Base-by-base conservation (phyloP, 331 rosid species). In the Rhamnella rubrinervis region DNA sequence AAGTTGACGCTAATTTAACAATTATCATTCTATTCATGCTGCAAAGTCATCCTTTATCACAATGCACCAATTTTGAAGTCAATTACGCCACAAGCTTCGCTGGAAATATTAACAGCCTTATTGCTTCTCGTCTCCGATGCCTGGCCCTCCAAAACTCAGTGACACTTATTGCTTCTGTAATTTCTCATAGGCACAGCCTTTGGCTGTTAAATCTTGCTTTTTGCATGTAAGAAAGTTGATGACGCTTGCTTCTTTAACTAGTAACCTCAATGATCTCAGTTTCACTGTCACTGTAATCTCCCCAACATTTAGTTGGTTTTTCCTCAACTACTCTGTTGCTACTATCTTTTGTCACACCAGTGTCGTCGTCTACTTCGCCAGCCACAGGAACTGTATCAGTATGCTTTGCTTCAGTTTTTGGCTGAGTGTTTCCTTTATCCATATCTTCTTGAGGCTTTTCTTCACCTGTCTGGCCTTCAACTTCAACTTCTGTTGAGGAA, bases 251-350 rank as follows among this genome's bases (percentile, higher is more conserved):
- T 78, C 63, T 64, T 80, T 78, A 93, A 78, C 85, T 75, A 26
- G 84, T 65, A 74, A 83, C 88, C 68, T 84, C 86, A 66, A 82
- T 73, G 58, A 83, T 67, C 63, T 91, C 96, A 38, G 88, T 79
- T 86, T 95, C 98, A 63, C 61, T 80, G 70, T 95, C 96, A 63
- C 96, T 95, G 83, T 85, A 91, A 79, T 91, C 97, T 82, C 97
- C 98, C 96, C 98, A 95, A 69, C 96, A 83, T 76, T 86, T 95
- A 77, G 67, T 64, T 78, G 81, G 57, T 47, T 78, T 84, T 71
- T 82, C 78, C 78, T 82, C 90, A 35, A 71, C 71, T 8, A 63
- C 81, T 28, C 44, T 20, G 56, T 67, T 77, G 72, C 77, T 65
- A 59, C 76, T 46, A 63, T 76, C 90, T 63, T 69, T 73, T 40